Percentiles rank a stretch among this genome's conserved stretches.
Conservation (phyloP, 2,329 filamentous ascomycete species). For the Penicillium sp. region DNA sequence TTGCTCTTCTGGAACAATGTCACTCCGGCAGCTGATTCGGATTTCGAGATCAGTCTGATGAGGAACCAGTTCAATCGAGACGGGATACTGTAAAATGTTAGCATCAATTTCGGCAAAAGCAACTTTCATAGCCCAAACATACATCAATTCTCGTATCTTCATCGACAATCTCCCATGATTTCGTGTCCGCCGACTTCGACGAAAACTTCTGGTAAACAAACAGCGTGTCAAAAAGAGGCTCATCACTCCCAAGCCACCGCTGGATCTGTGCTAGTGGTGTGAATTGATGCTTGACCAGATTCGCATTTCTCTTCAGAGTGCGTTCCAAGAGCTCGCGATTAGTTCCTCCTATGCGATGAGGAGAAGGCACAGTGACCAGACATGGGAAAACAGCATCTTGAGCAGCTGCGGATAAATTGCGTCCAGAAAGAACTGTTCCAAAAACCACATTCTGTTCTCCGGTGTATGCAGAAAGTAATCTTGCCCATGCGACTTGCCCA, state of each 20-base stretch:
- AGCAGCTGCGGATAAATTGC: slow-evolving; percentile 63
- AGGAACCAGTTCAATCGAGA: slow-evolving; percentile 80
- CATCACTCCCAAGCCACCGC: slow-evolving; percentile 67
- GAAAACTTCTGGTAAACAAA: slow-evolving; percentile 76
- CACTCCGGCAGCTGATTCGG: slow-evolving; percentile 67
- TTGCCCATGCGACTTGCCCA: slow-evolving; percentile 78
- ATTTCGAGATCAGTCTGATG: slow-evolving; percentile 57
- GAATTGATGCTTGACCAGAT: slow-evolving; percentile 71
- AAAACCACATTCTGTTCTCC: slow-evolving; percentile 77
- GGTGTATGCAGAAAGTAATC: slow-evolving; percentile 73
- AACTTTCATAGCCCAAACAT: slow-evolving; percentile 22
- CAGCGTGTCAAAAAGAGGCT: slow-evolving; percentile 78
- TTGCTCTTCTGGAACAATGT: slow-evolving; percentile 70
- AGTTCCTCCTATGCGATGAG: slow-evolving; percentile 59
- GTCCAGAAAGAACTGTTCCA: slow-evolving; percentile 78
- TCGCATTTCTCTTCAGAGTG: slow-evolving; percentile 69
- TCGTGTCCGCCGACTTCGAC: slow-evolving; percentile 18
- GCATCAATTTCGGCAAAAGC: not conserved
- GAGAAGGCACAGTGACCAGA: slow-evolving; percentile 77
- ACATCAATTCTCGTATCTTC: slow-evolving; percentile 72
- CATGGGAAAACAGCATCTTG: slow-evolving; percentile 72
- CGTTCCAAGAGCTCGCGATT: slow-evolving; percentile 62
- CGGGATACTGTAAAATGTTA: slow-evolving; percentile 58
- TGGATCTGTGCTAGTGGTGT: slow-evolving; percentile 74
- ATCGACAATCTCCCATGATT: slow-evolving; percentile 63